These are phyloP conservation scores for Helotiales sp. DNA, from an alignment of 2,329 filamentous ascomycete species.

Conservation along the genomic window DNA sequence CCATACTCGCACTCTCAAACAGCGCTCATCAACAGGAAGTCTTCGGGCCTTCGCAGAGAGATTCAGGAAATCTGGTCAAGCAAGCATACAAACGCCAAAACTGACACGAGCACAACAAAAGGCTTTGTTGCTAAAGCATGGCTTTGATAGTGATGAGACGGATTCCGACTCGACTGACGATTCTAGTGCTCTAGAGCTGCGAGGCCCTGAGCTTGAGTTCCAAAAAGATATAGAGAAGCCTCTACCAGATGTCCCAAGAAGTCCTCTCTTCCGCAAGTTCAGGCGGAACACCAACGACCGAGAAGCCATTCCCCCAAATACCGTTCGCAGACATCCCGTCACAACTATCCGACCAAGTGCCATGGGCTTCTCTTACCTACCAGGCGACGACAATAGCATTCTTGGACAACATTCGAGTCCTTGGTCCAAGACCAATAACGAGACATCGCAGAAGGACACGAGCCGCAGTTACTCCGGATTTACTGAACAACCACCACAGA, in stretches of 20 bases:
- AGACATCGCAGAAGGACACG: neutral
- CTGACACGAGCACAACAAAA: constrained; percentile 14
- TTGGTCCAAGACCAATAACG: neutral
- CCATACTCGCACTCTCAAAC: neutral
- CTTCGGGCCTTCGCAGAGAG: neutral
- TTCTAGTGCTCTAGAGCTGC: constrained; percentile 10
- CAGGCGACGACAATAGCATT: constrained; percentile 28
- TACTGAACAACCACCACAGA: neutral
- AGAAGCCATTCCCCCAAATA: neutral
- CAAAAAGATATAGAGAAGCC: constrained; percentile 9
- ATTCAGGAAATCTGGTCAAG: neutral
- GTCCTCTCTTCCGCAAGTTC: neutral
- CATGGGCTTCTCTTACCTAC: constrained; percentile 28
- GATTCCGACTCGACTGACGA: constrained; percentile 16
- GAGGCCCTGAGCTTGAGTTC: neutral
- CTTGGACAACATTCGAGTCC: constrained; percentile 2
- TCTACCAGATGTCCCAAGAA: constrained; percentile 17
- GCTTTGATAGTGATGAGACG: constrained; percentile 23
- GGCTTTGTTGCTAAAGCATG: constrained; percentile 11
- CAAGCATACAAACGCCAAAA: neutral
- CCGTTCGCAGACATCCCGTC: neutral
- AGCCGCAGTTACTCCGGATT: neutral
- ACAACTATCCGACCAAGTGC: neutral
- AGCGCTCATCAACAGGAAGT: neutral
- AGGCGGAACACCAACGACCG: neutral